Percentiles rank a stretch among this genome's conserved stretches.
These are phyloP conservation scores for Kodamaea restingae DNA, from an alignment of 805 yeast genomes.

Conservation along the genomic window DNA sequence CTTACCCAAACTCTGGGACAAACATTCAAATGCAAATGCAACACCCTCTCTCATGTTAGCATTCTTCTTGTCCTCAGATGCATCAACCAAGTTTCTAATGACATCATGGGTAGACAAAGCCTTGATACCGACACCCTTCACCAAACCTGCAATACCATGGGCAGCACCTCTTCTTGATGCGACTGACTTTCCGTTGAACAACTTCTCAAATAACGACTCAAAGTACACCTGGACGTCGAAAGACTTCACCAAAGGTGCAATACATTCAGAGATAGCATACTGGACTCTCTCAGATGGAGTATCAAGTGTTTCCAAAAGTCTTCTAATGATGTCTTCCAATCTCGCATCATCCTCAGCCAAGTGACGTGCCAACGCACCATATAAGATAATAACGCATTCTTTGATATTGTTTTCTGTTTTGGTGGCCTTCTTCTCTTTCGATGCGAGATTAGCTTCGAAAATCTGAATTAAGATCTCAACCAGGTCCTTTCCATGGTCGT, in stretches of 20 bases:
- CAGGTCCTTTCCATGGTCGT: conserved; percentile 56
- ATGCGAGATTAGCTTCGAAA: conserved; percentile 66
- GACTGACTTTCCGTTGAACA: conserved; percentile 47
- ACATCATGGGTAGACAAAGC: conserved; percentile 74
- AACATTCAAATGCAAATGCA: conserved; percentile 77
- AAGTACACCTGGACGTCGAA: conserved; percentile 54
- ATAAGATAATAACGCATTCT: conserved; percentile 79
- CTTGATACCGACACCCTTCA: conserved; percentile 82
- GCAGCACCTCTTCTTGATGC: conserved; percentile 89
- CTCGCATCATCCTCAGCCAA: conserved; percentile 63
- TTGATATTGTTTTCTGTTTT: conserved; percentile 57
- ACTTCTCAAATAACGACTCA: conserved; percentile 53
- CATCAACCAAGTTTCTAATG: conserved; percentile 69
- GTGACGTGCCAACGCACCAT: conserved; percentile 90
- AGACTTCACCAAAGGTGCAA: conserved; percentile 73
- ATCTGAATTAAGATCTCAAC: conserved; percentile 77
- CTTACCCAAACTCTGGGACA: conserved; percentile 71
- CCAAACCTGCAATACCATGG: conserved; percentile 91
- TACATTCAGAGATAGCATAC: conserved; percentile 77
- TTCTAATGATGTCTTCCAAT: conserved; percentile 58
- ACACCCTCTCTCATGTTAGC: conserved; percentile 79
- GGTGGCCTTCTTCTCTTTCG: conserved; percentile 40
- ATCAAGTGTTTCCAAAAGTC: conserved; percentile 69
- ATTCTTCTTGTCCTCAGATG: conserved; percentile 82
- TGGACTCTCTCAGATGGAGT: conserved; percentile 91